Base-by-base conservation (phyloP, 2,329 filamentous ascomycete species). In the Cyanodermella asteris region DNA sequence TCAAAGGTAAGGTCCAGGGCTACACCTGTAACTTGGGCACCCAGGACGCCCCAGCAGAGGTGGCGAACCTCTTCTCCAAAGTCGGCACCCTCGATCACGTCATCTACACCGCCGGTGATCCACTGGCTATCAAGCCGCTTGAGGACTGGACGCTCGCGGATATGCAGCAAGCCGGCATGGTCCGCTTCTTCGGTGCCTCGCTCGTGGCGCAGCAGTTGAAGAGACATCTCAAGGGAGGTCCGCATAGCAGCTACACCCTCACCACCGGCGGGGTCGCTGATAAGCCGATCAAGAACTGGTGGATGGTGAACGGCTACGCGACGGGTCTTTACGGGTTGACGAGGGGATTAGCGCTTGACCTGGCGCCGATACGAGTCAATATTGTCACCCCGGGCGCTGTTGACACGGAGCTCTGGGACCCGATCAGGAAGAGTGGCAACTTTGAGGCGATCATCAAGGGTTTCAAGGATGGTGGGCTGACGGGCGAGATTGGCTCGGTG, bases 291-390 rank as follows among this genome's bases (percentile, higher is more conserved):
- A 49, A 55, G 1, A 49, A 57, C 13, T 69, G 60, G 59, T 45
- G 47, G 4, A 45, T 65, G 12, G 34, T 64, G 2, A 50, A 51
- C 1, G 45, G 46, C 2, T 60, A 55, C 26, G 55, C 53, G 0
- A 54, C 59, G 0, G 66, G 56, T 1, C 33, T 64, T 5, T 50
- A 64, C 24, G 54, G 57, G 3, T 51, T 72, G 39, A 50, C 53
- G 3, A 50, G 61, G 2, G 56, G 52, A 3, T 44, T 76, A 17
- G 70, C 70, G 2, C 37, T 72, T 16, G 69, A 74, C 36, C 38
- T 76, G 28, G 57, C 55, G 32, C 71, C 71, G 0, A 44, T 73
- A 6, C 47, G 72, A 2, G 67, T 73, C 14, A 76, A 76, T 38
- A 38, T 59, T 1, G 61, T 75, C 2, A 50, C 45, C 26, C 65